Evolutionary conservation across 148 eudicot species (phyloP), one percentile per base, ranked within the genome.

Genomic region (Silene uniflora): DNA sequence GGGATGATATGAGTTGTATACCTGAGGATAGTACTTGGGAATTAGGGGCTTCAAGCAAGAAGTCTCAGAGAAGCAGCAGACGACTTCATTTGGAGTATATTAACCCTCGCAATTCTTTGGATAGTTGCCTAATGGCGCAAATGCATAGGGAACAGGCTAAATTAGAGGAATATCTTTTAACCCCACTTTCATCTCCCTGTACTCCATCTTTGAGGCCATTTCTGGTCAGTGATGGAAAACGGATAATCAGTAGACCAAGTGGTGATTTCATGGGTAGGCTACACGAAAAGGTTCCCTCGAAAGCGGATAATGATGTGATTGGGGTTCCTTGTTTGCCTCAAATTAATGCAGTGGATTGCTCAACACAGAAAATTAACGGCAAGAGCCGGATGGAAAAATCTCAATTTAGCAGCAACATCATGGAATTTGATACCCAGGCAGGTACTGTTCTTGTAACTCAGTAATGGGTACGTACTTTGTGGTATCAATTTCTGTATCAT

Each of bases 171-270:
- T 83, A 79, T 83, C 76, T 81, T 52, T 78, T 65, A 64, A 76
- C 76, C 47, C 83, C 87, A 4, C 73, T 75, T 32, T 76, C 77
- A 47, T 84, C 86, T 69, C 88, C 82, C 19, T 81, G 86, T 76
- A 70, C 85, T 55, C 91, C 84, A 62, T 65, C 81, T 79, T 65
- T 82, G 65, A 89, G 92, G 84, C 97, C 91, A 24, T 86, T 92
- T 84, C 42, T 87, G 76, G 92, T 88, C 61, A 89, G 86, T 71
- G 96, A 90, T 81, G 96, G 98, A 63, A 89, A 83, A 72, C 83
- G n/a, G 73, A 84, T 90, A 62, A 95, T 90, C 63, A 83, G 88
- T 78, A 77, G 83, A 71, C 65, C 82, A n/a, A 78, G 83, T 76
- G 72, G 25, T 64, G 79, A 84, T 75, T 79, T 44, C 71, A 81